Base-by-base conservation (phyloP, 148 eudicot genomes). In the Nepenthes mirabilis region DNA sequence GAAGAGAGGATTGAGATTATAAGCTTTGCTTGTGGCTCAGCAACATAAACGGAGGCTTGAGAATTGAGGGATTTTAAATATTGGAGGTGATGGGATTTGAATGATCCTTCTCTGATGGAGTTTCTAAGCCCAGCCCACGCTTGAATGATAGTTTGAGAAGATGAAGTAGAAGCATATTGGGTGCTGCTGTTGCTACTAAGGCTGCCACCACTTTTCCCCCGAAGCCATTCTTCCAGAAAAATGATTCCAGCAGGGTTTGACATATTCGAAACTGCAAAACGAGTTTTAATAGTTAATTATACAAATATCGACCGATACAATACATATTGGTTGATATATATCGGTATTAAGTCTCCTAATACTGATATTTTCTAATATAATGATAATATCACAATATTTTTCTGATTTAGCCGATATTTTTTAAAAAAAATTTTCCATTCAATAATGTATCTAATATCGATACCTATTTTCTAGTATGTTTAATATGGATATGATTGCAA, bases 1-100 rank as follows among this genome's bases (percentile, higher is more conserved):
- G 84, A 77, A 34, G 91, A 84, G 53, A 94, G 77, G 60, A 94
- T 89, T 36, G 95, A 70, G 64, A 86, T 37, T 0, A 94, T 34
- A 65, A 94, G 77, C 70, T 84, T 94, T 23, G 95, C 99, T 76
- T 94, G 99, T 43, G 99, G 99, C 52, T 94, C 99, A 3, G 99
- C 87, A 52, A 94, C 91, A 74, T 82, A 78, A 54, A 94, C 81
- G 12, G 91, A 77, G 40, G 67, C 62, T 65, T 81, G 80, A 56
- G 80, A 79, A 54, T 69, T 60, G 33, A 94, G 87, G 33, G 74
- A 59, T 75, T 80, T 73, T 47, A 94, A 68, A 68, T 91, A 77
- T 55, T 81, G 65, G 57, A 74, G 68, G 59, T 84, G 95, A 50
- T 60, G 76, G 11, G 65, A 63, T 53, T 56, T 65, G 64, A 94